Evolutionary conservation across 306 rosid genomes (phyloP).

Genomic region (Lithocarpus polystachyus): DNA sequence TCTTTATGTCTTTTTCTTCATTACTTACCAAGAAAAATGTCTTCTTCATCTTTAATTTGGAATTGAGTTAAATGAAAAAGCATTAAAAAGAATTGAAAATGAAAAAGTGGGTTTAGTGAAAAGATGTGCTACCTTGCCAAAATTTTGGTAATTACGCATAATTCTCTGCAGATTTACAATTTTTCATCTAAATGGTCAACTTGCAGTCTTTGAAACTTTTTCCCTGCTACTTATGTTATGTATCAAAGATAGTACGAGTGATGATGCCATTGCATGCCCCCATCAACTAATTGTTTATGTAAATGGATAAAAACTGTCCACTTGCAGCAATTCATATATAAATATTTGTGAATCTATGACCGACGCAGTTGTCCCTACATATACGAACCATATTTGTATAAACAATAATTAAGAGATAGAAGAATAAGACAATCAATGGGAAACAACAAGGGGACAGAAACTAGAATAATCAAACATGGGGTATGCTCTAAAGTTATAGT

Average conservation of each 20-base stretch:
- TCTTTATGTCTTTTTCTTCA: neutral
- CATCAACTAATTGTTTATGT: neutral
- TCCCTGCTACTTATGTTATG: neutral
- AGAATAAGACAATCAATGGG: neutral
- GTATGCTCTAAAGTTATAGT: neutral
- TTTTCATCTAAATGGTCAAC: neutral
- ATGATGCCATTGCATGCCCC: no score
- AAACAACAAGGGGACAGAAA: conserved; percentile 1
- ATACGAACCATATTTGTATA: neutral
- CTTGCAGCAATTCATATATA: neutral
- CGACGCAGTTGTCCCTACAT: neutral
- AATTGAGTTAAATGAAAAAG: neutral
- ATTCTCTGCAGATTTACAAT: neutral
- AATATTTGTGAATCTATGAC: neutral
- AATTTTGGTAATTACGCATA: neutral
- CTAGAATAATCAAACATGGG: neutral
- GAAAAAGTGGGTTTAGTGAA: neutral
- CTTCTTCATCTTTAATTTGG: neutral
- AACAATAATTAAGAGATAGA: neutral
- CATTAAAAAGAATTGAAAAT: neutral
- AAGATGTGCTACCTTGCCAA: neutral
- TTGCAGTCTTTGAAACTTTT: neutral
- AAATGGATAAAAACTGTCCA: neutral
- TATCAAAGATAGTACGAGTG: no score
- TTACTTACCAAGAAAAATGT: neutral